Base-by-base conservation (phyloP, 345 rosid species). In the Ceriops decandra region DNA sequence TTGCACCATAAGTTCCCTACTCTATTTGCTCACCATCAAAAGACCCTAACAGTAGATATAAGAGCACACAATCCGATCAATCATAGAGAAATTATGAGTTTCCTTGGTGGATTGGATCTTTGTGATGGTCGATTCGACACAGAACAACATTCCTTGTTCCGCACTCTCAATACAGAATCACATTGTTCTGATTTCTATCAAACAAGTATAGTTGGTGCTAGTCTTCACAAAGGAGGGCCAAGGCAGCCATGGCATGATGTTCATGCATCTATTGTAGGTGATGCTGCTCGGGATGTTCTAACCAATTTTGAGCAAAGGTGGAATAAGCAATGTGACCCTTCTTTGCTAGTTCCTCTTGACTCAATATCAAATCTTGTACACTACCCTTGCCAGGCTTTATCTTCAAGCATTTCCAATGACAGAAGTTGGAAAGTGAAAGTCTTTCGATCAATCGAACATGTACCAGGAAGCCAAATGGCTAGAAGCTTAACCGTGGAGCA, bases 161-260 rank as follows among this genome's bases (percentile, higher is more conserved):
- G 54, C 1, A 82, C 88, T 9, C 88, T 93, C 1, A 82, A 84
- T 28, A 73, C 61, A 17, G 81, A 67, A 1, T 72, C 85, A 19
- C 87, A 84, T 63, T 70, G 54, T 15, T 49, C 30, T 24, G 95
- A 89, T 69, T 93, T 87, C 74, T 90, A 93, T 63, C 97, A 93
- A 73, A 85, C 87, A 8, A 91, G 72, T 63, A 76, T 93, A 2
- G 67, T 83, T 0, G 92, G 96, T 56, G 95, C 96, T 46, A 81
- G 80, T 30, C 82, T 85, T 33, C 82, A 76, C n/a, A 87, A 63
- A 75, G 98, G 98, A 9, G 97, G 98, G 52, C 98, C 98, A 0
- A 83, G 97, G 72, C 92, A 81, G 72, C 98, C 97, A 1, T 91
- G 98, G 98, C 98, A 93, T 38, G 97, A 93, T 46, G 84, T 81